Conservation (phyloP, 805 yeast genomes). For the Saturnispora diversa region DNA sequence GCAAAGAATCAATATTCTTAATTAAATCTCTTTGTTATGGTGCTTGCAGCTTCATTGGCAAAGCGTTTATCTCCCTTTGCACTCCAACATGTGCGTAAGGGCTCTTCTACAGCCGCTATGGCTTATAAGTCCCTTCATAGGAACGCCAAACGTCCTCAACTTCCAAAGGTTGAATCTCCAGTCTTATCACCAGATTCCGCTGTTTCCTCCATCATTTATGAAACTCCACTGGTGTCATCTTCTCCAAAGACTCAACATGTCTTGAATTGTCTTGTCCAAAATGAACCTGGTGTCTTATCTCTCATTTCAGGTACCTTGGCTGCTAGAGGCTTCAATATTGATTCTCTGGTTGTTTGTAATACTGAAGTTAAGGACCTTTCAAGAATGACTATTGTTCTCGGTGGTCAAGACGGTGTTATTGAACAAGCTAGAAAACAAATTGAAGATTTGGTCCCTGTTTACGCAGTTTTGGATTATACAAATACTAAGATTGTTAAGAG, state of each 20-base stretch:
- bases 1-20: too few relatives aligned
- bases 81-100: constrained; percentile 9
- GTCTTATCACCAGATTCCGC: constrained; percentile 96
- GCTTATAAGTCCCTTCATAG: constrained; percentile 91
- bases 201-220: constrained; percentile 89
- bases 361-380: constrained; percentile 94
- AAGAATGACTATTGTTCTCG: constrained; percentile 91
- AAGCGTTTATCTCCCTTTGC: constrained; percentile 2
- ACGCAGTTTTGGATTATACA: constrained; percentile 93
- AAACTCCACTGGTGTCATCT: constrained; percentile 62
- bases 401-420: constrained; percentile 91
- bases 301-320: constrained; percentile 92
- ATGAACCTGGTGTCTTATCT: constrained; percentile 96
- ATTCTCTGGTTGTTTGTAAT: constrained; percentile 91
- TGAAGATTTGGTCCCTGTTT: constrained; percentile 96
- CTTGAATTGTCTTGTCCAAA: constrained; percentile 92
- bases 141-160: constrained; percentile 76
- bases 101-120: constrained; percentile 84
- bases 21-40: too few relatives aligned
- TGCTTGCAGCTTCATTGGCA: constrained; percentile 3
- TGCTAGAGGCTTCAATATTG: constrained; percentile 97
- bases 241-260: constrained; percentile 78
- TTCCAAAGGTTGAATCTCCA: constrained; percentile 90
- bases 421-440: constrained; percentile 98
- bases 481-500: constrained; percentile 83